A percentile compares a stretch with the other conserved stretches of the same genome.
phyloP scores from a whole-genome alignment of 345 rosid genomes.

The Brassica nigra region DNA sequence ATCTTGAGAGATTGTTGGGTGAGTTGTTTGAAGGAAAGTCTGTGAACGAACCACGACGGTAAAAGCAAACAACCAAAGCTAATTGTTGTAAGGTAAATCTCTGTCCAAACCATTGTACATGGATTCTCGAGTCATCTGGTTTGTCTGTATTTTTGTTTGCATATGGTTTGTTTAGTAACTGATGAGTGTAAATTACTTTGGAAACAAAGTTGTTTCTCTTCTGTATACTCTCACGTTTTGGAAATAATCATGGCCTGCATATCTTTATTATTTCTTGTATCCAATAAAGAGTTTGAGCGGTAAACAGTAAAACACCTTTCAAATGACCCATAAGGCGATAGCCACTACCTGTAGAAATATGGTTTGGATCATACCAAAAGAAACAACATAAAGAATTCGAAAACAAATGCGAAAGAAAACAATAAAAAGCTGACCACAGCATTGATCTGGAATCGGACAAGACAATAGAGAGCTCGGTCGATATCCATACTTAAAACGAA shows the following conservation, averaged over 20 bases:
- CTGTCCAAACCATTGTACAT: conserved; percentile 28
- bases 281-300: neutral
- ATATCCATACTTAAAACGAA: neutral
- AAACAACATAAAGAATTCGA: neutral
- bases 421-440: conserved; percentile 11
- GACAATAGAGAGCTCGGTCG: conserved; percentile 11
- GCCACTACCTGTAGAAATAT: neutral
- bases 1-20: conserved; percentile 88
- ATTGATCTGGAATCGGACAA: conserved; percentile 23
- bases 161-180: neutral
- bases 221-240: neutral
- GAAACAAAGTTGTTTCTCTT: neutral
- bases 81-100: conserved; percentile 13
- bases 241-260: neutral
- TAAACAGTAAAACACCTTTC: conserved; percentile 20
- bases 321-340: conserved; percentile 3
- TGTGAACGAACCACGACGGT: conserved; percentile 67
- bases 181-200: conserved; percentile 22
- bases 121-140: neutral
- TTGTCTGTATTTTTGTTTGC: neutral
- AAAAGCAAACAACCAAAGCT: conserved; percentile 19
- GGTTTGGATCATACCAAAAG: neutral
- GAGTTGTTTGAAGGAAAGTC: conserved; percentile 95
- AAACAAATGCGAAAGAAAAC: neutral
- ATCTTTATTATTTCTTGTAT: neutral